Base-by-base conservation (phyloP, 768 basidiomycete species). In the Podaxis rugospora region DNA sequence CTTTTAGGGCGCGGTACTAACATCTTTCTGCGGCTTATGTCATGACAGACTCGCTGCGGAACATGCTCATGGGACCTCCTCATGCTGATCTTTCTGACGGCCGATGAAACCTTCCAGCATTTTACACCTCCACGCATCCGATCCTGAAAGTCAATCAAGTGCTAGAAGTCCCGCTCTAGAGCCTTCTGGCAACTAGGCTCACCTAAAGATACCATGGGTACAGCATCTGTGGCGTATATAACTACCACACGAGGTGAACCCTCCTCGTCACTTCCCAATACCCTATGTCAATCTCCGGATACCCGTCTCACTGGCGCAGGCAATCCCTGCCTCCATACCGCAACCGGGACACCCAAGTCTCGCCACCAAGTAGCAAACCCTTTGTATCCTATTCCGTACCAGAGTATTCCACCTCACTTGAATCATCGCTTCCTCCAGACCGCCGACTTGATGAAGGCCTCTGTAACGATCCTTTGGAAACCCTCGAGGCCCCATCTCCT, bases 391-490 rank as follows among this genome's bases (percentile, higher is more conserved):
- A 61, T 25, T 1, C 10, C 9, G 35, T 36, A 23, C 44, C 52
- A 14, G 51, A 61, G 25, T 23, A 47, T 13, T 52, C 53, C 18
- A 23, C 51, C 11, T 32, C 27, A 2, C 52, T 60, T 9, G 59
- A 53, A 46, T 53, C 59, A 14, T 60, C 63, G 1, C 42, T 73
- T 2, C 73, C 76, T 11, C 69, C 71, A 4, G 75, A 76, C 64
- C 70, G 74, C 18, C 67, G 76, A 50, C 68, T 77, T 40, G 66
- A 73, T 66, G 74, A 75, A 18, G 78, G 76, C 1, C 67, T 80
- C 39, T 63, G 60, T 18, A 61, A 66, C n/a, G 63, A 63, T 0
- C 62, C 69, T 18, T 59, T 76, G 10, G 67, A 72, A 16, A 73
- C 62, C 36, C 64, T 79, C 23, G 21, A 51, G 9, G 62, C 67